Evolutionary conservation across 768 basidiomycete species (phyloP).

Genomic region (Tylopilus felleus): DNA sequence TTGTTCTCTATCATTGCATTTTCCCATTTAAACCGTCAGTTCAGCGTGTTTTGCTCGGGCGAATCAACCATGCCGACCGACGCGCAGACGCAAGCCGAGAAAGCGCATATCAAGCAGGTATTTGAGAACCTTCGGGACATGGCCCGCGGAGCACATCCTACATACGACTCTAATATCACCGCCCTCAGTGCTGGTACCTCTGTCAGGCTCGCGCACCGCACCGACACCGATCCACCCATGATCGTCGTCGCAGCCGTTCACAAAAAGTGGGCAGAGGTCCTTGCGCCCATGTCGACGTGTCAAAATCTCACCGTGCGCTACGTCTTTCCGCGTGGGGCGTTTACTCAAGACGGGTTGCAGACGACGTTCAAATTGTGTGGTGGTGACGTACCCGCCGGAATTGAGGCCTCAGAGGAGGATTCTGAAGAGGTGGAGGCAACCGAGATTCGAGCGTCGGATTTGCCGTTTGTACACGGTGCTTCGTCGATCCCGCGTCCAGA

Average conservation of each 20-base stretch:
- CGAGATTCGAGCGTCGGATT: slow-evolving; percentile 10
- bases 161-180: slow-evolving; percentile 5
- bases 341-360: background rate
- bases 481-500: slow-evolving; percentile 14
- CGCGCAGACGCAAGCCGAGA: slow-evolving; percentile 3
- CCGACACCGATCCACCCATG: slow-evolving; percentile 9
- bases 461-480: slow-evolving; percentile 9
- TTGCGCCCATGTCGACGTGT: slow-evolving; percentile 5
- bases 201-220: background rate
- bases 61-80: background rate
- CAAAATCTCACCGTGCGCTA: slow-evolving; percentile 4
- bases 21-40: slow-evolving; percentile 12
- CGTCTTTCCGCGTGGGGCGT: background rate
- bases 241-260: slow-evolving; percentile 6
- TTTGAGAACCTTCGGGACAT: slow-evolving; percentile 8
- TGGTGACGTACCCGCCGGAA: background rate
- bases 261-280: slow-evolving; percentile 8
- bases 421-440: background rate
- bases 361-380: background rate
- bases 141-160: background rate
- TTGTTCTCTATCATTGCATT: slow-evolving; percentile 21
- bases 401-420: background rate
- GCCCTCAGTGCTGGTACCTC: background rate
- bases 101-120: slow-evolving; percentile 15
- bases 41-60: slow-evolving; percentile 18